These are phyloP conservation scores for Coleophoma eucalyptorum DNA, from an alignment of 2,329 filamentous ascomycete genomes.

Conservation along the genomic window DNA sequence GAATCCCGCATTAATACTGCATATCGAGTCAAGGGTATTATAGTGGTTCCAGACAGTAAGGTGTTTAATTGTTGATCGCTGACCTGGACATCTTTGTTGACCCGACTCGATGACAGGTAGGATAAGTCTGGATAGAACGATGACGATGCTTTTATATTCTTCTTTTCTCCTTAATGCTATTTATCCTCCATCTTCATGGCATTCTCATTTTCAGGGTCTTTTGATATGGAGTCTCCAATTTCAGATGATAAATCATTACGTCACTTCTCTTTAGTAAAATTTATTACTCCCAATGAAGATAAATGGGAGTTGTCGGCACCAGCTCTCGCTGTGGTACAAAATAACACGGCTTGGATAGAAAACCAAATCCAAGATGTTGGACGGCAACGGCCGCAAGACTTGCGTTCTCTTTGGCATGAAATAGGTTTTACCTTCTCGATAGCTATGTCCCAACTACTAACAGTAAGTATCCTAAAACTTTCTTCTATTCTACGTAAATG, in stretches of 20 bases:
- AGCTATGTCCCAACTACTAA: slow-evolving; percentile 49
- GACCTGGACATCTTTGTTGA: no score
- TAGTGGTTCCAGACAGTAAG: no score
- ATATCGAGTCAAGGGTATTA: no score
- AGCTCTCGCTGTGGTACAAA: not conserved
- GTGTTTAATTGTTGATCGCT: no score
- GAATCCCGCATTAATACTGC: no score
- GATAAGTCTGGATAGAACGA: no score
- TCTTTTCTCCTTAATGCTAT: no score
- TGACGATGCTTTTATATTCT: no score
- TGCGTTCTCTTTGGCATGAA: slow-evolving; percentile 44
- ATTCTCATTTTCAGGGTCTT: no score
- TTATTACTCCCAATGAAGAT: not conserved
- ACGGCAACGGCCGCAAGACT: slow-evolving; percentile 39
- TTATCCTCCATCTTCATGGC: no score
- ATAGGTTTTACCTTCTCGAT: slow-evolving; percentile 52
- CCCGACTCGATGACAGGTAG: no score
- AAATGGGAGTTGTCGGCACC: not conserved
- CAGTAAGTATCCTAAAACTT: slow-evolving; percentile 25
- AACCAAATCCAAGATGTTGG: slow-evolving; percentile 19
- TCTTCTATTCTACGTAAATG: not conserved
- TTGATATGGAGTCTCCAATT: slow-evolving; percentile 10
- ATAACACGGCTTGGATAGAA: not conserved
- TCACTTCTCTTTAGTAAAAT: not conserved
- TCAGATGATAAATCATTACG: not conserved